Percentiles rank a stretch among this genome's conserved stretches.
Evolutionary conservation across 371 early-diverging fungal species (phyloP).

Genomic region (Mortierella sp.): DNA sequence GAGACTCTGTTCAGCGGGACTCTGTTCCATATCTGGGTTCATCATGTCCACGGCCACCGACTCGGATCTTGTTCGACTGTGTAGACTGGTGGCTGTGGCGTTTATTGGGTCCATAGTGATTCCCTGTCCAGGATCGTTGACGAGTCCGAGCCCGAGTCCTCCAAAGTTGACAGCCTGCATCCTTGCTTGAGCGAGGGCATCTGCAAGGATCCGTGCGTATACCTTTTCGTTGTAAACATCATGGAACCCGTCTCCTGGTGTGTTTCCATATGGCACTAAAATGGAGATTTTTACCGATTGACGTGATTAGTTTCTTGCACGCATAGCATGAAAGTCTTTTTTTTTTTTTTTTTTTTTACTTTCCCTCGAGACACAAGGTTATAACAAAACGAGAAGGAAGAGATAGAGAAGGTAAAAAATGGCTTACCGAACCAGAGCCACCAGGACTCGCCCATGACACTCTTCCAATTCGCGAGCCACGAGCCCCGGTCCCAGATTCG

Average conservation of each 20-base stretch:
- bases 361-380: not conserved
- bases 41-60: too few relatives aligned
- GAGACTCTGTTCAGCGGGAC: too few relatives aligned
- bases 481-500: conserved; percentile 51
- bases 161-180: conserved; percentile 42
- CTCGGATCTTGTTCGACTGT: too few relatives aligned
- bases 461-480: conserved; percentile 52
- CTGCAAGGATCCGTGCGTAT: conserved; percentile 53
- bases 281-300: not conserved
- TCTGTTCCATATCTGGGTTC: too few relatives aligned
- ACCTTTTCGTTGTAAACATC: conserved; percentile 62
- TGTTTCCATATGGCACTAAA: conserved; percentile 49
- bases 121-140: not conserved
- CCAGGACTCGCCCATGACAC: conserved; percentile 52
- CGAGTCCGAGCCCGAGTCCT: conserved; percentile 1
- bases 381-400: not conserved
- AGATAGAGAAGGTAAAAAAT: not conserved
- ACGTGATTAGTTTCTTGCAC: too few relatives aligned
- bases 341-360: too few relatives aligned
- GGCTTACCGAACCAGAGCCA: conserved; percentile 56
- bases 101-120: too few relatives aligned
- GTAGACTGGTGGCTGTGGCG: too few relatives aligned
- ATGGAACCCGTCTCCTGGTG: conserved; percentile 60
- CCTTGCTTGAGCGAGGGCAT: conserved; percentile 57
- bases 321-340: too few relatives aligned